Conservation (phyloP, 2,329 filamentous ascomycete genomes). For the Ploettnerulaceae sp. region DNA sequence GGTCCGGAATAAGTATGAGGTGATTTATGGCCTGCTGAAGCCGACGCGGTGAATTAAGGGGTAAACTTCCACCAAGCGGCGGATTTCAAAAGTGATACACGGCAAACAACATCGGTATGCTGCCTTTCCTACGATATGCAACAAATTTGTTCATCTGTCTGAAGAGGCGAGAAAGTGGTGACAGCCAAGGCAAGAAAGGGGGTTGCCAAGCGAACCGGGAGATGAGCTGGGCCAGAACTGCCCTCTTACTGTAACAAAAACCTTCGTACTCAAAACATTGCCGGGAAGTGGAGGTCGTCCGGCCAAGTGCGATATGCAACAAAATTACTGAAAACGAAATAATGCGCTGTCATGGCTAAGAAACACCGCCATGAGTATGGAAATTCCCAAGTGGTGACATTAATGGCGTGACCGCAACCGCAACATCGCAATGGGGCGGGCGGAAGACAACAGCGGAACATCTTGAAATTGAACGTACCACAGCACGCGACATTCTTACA, state of each 20-base stretch:
- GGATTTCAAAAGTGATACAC: background rate
- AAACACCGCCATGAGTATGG: too few relatives aligned
- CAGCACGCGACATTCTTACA: background rate
- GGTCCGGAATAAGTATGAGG: too few relatives aligned
- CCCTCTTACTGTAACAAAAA: background rate
- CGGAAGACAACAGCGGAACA: background rate
- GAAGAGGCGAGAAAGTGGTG: too few relatives aligned
- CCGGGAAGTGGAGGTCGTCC: background rate
- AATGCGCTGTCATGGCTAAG: too few relatives aligned
- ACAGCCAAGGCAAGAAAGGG: background rate
- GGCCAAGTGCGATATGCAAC: too few relatives aligned
- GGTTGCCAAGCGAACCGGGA: background rate
- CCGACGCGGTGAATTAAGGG: too few relatives aligned
- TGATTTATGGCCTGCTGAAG: too few relatives aligned
- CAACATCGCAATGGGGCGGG: background rate
- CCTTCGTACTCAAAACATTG: too few relatives aligned
- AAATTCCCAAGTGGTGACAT: too few relatives aligned
- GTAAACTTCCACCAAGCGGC: background rate
- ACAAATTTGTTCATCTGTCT: background rate
- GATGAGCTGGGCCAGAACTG: background rate
- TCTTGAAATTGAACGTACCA: background rate
- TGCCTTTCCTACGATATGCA: background rate
- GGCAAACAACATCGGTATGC: background rate
- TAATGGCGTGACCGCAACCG: too few relatives aligned
- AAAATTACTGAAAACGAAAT: too few relatives aligned